phyloP scores from a whole-genome alignment of 495 filamentous ascomycete species.

The Neurospora tetrasperma region DNA sequence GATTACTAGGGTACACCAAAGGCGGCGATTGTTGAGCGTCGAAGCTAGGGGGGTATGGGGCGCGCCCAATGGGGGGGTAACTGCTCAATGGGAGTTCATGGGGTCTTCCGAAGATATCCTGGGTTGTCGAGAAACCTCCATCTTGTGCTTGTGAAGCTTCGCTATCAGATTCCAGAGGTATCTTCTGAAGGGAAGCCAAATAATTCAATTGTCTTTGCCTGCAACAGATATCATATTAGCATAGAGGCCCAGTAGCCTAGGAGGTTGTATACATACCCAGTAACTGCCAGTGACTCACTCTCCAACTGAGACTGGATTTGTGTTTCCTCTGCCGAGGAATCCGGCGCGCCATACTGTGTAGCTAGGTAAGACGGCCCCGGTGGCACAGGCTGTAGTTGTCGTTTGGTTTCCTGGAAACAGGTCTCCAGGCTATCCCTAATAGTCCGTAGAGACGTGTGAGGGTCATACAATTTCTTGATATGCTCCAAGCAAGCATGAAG shows the following conservation, averaged over 20 bases:
- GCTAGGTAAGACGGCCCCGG: not conserved
- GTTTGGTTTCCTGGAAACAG: not conserved
- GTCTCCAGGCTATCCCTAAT: not conserved
- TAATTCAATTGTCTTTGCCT: not conserved
- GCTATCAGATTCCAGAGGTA: not conserved
- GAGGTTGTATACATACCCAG: conserved; percentile 4
- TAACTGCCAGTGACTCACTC: conserved; percentile 9
- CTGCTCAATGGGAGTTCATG: not conserved
- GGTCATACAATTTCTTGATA: not conserved
- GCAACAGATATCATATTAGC: not conserved
- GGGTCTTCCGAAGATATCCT: not conserved
- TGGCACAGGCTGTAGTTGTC: not conserved
- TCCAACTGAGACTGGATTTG: conserved; percentile 23
- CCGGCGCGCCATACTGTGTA: not conserved
- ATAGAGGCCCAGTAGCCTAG: not conserved
- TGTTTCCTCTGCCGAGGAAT: conserved; percentile 4
- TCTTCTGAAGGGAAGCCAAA: not conserved
- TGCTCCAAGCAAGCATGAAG: not conserved
- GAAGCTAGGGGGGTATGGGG: not conserved
- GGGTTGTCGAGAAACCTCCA: not conserved
- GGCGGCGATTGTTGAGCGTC: not conserved
- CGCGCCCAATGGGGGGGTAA: not conserved
- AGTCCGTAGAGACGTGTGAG: not conserved
- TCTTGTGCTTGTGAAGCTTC: not conserved
- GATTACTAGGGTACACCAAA: not conserved